Conservation (phyloP, 768 basidiomycete species). For the Porpolomopsis calyptriformis region DNA sequence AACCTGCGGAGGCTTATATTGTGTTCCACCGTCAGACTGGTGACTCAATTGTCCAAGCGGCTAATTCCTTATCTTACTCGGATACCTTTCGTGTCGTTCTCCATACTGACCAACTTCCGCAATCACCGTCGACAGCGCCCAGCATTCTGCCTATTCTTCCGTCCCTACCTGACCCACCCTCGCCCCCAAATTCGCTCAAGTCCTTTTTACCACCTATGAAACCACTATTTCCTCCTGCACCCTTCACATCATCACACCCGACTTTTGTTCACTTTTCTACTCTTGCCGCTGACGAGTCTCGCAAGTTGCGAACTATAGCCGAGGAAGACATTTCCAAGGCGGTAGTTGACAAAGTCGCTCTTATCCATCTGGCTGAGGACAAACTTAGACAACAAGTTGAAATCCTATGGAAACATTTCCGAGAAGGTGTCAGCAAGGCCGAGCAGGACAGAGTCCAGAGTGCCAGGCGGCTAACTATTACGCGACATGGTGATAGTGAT, state of each 20-base stretch:
- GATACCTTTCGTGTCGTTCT: slow-evolving; percentile 37
- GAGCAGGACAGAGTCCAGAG: slow-evolving; percentile 26
- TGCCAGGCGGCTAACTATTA: slow-evolving; percentile 9
- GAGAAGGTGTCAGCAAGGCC: slow-evolving; percentile 33
- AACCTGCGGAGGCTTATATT: neutral
- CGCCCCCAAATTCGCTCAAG: slow-evolving; percentile 20
- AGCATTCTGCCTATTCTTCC: slow-evolving; percentile 8
- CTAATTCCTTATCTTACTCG: slow-evolving; percentile 36
- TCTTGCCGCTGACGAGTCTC: slow-evolving; percentile 45
- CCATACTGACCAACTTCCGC: slow-evolving; percentile 16
- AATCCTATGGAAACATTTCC: slow-evolving; percentile 50
- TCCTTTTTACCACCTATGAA: slow-evolving; percentile 43
- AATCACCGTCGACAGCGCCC: neutral
- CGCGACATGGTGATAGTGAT: slow-evolving; percentile 13
- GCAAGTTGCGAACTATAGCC: slow-evolving; percentile 41
- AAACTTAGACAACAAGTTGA: slow-evolving; percentile 49
- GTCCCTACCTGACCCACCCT: slow-evolving; percentile 17
- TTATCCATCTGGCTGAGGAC: slow-evolving; percentile 46
- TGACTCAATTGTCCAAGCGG: slow-evolving; percentile 24
- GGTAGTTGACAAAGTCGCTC: slow-evolving; percentile 41
- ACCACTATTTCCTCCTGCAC: slow-evolving; percentile 62
- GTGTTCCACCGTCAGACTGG: slow-evolving; percentile 27
- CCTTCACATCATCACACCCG: slow-evolving; percentile 66
- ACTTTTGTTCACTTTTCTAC: slow-evolving; percentile 56
- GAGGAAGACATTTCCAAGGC: slow-evolving; percentile 48